These are phyloP conservation scores for Trichoderma sp. DNA, from an alignment of 2,329 filamentous ascomycete species.

Conservation along the genomic window DNA sequence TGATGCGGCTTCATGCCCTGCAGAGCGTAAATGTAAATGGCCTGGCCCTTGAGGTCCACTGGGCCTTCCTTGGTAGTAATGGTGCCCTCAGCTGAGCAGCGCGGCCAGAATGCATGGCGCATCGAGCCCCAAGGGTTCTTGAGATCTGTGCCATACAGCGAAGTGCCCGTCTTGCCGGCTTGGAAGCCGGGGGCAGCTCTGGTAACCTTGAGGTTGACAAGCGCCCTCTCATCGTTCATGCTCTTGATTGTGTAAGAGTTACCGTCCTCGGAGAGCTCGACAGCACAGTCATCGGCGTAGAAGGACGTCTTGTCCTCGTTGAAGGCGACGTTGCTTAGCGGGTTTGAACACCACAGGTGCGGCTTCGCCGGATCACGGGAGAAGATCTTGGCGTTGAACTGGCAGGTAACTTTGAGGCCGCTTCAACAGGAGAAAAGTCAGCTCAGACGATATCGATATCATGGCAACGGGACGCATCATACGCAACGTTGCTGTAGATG, in stretches of 20 bases:
- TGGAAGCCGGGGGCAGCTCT: conserved; percentile 77
- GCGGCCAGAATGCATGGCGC: conserved; percentile 92
- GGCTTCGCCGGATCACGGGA: conserved; percentile 69
- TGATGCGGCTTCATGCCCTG: conserved; percentile 99
- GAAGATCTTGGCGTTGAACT: conserved; percentile 95
- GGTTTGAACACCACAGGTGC: conserved; percentile 80
- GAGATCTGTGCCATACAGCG: conserved; percentile 82
- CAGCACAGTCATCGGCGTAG: conserved; percentile 78
- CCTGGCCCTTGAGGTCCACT: conserved; percentile 77
- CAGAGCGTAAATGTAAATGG: conserved; percentile 77
- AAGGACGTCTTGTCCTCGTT: conserved; percentile 80
- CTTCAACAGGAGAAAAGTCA: conserved; percentile 44
- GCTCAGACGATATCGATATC: neutral
- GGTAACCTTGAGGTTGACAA: conserved; percentile 84
- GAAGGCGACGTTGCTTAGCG: conserved; percentile 76
- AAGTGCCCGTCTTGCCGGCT: conserved; percentile 78
- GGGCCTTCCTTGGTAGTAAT: conserved; percentile 80
- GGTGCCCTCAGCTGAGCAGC: conserved; percentile 75
- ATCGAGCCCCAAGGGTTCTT: conserved; percentile 87
- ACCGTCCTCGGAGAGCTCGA: conserved; percentile 84
- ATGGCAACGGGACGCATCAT: conserved; percentile 37
- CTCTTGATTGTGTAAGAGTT: conserved; percentile 87
- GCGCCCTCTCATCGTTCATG: conserved; percentile 71
- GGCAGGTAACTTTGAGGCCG: conserved; percentile 83
- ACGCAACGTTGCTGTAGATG: conserved; percentile 98